Percentiles rank a stretch among this genome's conserved stretches.
These are phyloP conservation scores for Pichia sp. DNA, from an alignment of 1,139 yeast species.

Conservation along the genomic window DNA sequence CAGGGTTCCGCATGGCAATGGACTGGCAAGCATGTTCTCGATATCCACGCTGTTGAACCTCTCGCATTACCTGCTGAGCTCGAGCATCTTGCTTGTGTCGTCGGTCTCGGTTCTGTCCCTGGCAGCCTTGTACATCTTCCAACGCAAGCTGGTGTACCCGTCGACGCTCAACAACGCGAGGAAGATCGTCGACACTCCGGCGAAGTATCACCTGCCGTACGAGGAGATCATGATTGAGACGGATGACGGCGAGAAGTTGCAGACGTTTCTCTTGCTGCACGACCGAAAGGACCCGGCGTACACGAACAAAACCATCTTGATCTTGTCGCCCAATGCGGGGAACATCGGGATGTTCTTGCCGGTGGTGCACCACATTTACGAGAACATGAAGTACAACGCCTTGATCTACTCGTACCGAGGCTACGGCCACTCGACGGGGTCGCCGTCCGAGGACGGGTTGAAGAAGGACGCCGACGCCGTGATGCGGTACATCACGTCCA, in stretches of 20 bases:
- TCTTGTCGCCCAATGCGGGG: conserved; percentile 93
- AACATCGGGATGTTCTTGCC: conserved; percentile 93
- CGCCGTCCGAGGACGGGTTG: conserved; percentile 72
- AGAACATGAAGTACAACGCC: conserved; percentile 68
- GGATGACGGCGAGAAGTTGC: conserved; percentile 56
- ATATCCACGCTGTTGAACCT: neutral
- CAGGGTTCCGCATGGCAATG: neutral
- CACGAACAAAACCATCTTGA: conserved; percentile 63
- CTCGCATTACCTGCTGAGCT: neutral
- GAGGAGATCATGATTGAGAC: conserved; percentile 61
- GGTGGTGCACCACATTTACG: conserved; percentile 66
- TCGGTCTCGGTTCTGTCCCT: conserved; percentile 35
- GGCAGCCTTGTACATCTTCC: conserved; percentile 61
- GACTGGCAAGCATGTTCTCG: neutral
- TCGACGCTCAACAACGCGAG: conserved; percentile 76
- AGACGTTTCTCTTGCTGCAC: conserved; percentile 47
- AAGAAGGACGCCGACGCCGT: conserved; percentile 79
- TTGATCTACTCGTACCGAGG: conserved; percentile 88
- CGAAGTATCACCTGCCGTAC: conserved; percentile 62
- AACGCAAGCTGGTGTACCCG: conserved; percentile 73
- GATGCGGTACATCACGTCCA: conserved; percentile 51
- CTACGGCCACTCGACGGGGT: conserved; percentile 81
- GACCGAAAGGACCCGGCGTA: conserved; percentile 41
- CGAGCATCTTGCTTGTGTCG: conserved; percentile 13
- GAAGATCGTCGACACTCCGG: conserved; percentile 75